phyloP scores from a whole-genome alignment of 2,329 filamentous ascomycete species.

The Ambrosiella beaveri region DNA sequence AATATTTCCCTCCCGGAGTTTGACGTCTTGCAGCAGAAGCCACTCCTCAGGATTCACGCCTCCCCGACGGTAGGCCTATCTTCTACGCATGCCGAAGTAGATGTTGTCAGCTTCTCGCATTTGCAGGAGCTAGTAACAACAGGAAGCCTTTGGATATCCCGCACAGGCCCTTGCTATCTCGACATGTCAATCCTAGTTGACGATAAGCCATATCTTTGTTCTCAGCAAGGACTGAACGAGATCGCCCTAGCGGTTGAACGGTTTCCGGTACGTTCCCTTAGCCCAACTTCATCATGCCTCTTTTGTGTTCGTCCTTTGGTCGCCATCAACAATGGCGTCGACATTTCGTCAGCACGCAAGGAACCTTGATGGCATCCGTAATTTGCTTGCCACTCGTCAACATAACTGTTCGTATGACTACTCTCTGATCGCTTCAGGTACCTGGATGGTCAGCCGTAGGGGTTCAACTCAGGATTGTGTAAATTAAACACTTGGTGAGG shows the following conservation, averaged over 20 bases:
- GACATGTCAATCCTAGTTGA: slow-evolving; percentile 8
- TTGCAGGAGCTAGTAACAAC: slow-evolving; percentile 3
- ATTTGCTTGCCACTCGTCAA: background rate
- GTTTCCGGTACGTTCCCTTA: slow-evolving; percentile 8
- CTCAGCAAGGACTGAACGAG: slow-evolving; percentile 1
- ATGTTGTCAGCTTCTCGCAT: slow-evolving; percentile 3
- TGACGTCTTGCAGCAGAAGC: background rate
- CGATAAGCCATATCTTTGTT: slow-evolving; percentile 6
- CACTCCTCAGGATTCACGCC: background rate
- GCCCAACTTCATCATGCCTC: background rate
- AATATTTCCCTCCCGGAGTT: slow-evolving; percentile 4
- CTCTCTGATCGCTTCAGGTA: background rate
- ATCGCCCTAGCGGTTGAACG: slow-evolving; percentile 6
- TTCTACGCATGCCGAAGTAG: background rate
- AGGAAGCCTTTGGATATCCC: slow-evolving; percentile 11
- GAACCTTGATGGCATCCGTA: background rate
- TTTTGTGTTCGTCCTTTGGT: background rate
- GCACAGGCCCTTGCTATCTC: slow-evolving; percentile 11
- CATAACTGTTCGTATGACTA: background rate
- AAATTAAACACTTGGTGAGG: slow-evolving; percentile 1
- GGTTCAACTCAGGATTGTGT: slow-evolving; percentile 3
- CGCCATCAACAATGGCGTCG: background rate
- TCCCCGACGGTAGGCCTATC: background rate
- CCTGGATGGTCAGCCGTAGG: background rate
- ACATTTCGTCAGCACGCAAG: background rate